Conservation (phyloP, 208 protist genomes). For the Crithidia thermophila region DNA sequence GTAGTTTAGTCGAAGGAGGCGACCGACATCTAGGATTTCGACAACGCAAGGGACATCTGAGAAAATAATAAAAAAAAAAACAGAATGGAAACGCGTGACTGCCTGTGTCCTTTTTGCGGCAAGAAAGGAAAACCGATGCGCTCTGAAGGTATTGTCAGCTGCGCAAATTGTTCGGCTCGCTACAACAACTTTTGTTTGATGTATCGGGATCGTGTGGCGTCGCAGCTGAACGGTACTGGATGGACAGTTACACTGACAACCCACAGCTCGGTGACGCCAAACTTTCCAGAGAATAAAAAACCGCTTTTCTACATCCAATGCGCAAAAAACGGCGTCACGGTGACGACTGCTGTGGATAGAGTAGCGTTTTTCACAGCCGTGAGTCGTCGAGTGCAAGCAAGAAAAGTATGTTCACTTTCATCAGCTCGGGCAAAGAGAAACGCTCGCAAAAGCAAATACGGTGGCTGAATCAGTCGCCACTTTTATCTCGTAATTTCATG, state of each 20-base stretch:
- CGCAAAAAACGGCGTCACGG: background rate
- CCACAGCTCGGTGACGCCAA: background rate
- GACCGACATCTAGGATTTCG: no score
- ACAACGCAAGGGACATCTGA: no score
- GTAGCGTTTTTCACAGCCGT: conserved; percentile 26
- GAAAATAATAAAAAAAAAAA: no score
- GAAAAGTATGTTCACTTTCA: background rate
- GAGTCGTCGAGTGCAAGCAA: no score
- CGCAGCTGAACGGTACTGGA: background rate
- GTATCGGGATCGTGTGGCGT: conserved; percentile 7
- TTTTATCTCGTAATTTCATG: no score
- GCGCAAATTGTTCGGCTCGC: conserved; percentile 13
- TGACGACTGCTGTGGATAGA: conserved; percentile 27
- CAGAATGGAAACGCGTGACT: background rate
- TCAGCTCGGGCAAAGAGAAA: background rate
- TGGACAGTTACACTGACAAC: conserved; percentile 17
- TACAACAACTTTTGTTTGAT: conserved; percentile 15
- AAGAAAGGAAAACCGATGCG: conserved; percentile 3
- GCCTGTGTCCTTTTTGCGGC: conserved; percentile 24
- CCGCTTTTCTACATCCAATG: conserved; percentile 32
- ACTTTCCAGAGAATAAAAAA: conserved; percentile 8
- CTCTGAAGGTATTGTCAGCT: conserved; percentile 13
- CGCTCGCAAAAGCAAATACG: background rate
- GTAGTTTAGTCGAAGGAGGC: no score
- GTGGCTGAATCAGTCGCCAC: background rate